These are phyloP conservation scores for Metarhizium guizhouense DNA, from an alignment of 2,329 filamentous ascomycete genomes.

Conservation along the genomic window DNA sequence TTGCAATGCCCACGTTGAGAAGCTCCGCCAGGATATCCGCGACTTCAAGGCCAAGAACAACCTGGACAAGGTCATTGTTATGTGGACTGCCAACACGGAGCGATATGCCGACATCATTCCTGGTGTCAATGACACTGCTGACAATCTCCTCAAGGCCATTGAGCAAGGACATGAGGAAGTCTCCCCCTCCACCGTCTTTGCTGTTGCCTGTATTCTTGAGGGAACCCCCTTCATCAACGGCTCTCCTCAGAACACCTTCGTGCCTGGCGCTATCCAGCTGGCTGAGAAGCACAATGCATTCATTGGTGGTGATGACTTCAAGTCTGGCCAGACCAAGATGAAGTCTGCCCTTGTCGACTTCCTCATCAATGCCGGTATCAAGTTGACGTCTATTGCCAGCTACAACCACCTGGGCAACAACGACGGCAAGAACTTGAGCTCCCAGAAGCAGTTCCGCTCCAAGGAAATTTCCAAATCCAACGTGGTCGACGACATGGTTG, in stretches of 20 bases:
- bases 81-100: conserved; percentile 99
- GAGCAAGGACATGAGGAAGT: conserved; percentile 81
- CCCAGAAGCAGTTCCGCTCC: conserved; percentile 95
- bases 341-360: conserved; percentile 98
- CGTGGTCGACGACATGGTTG: conserved; percentile 99
- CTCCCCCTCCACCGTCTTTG: conserved; percentile 92
- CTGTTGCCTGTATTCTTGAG: conserved; percentile 89
- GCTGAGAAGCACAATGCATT: conserved; percentile 82
- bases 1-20: conserved; percentile 78
- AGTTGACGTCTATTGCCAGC: conserved; percentile 94
- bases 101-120: conserved; percentile 81
- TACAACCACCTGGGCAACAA: conserved; percentile 99
- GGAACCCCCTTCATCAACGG: conserved; percentile 94
- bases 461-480: conserved; percentile 99
- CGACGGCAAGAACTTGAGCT: conserved; percentile 96
- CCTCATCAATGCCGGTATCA: conserved; percentile 96
- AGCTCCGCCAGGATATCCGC: conserved; percentile 86
- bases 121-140: conserved; percentile 93
- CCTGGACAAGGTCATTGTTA: conserved; percentile 92
- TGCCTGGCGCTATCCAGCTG: conserved; percentile 82
- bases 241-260: conserved; percentile 97
- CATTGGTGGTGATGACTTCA: conserved; percentile 98
- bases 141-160: conserved; percentile 85
- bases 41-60: conserved; percentile 81
- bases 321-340: conserved; percentile 99